Evolutionary conservation across 1,284 basidiomycete species (phyloP), one percentile per base, ranked within the genome.

Genomic region (Exobasidium cylindrosporum): DNA sequence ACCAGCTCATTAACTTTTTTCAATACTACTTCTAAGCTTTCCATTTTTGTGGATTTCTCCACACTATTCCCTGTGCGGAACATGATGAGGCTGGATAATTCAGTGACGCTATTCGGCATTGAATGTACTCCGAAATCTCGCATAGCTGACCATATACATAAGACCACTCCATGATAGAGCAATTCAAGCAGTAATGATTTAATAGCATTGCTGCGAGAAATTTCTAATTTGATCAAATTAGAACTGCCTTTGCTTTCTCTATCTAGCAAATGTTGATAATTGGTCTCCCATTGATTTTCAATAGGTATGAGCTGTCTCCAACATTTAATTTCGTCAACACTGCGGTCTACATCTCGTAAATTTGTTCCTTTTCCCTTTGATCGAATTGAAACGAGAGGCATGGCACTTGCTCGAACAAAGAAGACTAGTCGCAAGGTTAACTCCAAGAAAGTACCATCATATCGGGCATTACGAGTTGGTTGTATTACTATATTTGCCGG

Each of bases 231-330:
- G 47, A 50, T 23, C 21, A 31, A 10, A 23, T 24, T 31, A 7
- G 47, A 50, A 24, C 10, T 10, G 21, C 10, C 14, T 21, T 7
- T 31, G 10, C 21, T 31, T 26, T 31, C 47, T 23, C 29, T 7
- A 7, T 24, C 29, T 7, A 50, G 7, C 23, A 50, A 31, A 24
- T 24, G 21, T 23, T 31, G 7, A 23, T 7, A 14, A 50, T 23
- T 50, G 24, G 24, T 50, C 47, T 50, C 47, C 47, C 47, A 50
- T 31, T 31, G 47, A 7, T 7, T 24, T 50, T 50, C 47, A 10
- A 14, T 10, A 7, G 47, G 47, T 7, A 50, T 7, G 7, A 7
- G 10, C 21, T 50, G 10, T 21, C 21, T 50, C 47, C 47, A 50
- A 24, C 7, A 10, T 7, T 21, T 14, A 24, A 50, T 24, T 31